Evolutionary conservation across 2,329 filamentous ascomycete species (phyloP).

Genomic region (Boeremia lycopersici): DNA sequence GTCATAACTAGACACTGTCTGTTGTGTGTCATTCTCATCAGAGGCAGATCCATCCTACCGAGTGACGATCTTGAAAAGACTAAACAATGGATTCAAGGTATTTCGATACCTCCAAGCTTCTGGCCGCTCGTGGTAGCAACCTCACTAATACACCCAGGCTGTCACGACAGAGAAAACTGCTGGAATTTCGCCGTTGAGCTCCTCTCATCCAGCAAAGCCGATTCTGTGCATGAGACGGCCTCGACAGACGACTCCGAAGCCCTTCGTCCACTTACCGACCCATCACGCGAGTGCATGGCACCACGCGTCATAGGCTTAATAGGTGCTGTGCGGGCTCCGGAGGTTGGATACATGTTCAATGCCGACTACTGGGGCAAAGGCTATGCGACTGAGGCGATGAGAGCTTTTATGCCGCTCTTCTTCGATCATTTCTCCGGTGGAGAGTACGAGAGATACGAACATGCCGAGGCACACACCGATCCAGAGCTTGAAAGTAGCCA

Average conservation of each 20-base stretch:
- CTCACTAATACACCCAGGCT: slow-evolving; percentile 15
- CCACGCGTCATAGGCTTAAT: slow-evolving; percentile 50
- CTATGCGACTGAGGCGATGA: slow-evolving; percentile 53
- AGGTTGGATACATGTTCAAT: slow-evolving; percentile 53
- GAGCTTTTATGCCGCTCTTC: slow-evolving; percentile 50
- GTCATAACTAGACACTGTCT: not conserved
- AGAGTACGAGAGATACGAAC: slow-evolving; percentile 36
- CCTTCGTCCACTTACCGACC: not conserved
- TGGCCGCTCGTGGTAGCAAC: not conserved
- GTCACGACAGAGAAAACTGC: slow-evolving; percentile 44
- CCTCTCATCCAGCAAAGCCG: slow-evolving; percentile 14
- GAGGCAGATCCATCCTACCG: slow-evolving; percentile 54
- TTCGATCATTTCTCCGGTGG: slow-evolving; percentile 46
- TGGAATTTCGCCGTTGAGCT: slow-evolving; percentile 66
- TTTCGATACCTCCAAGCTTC: not conserved
- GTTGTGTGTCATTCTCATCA: slow-evolving; percentile 10
- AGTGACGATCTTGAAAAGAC: slow-evolving; percentile 54
- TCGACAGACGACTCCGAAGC: not conserved
- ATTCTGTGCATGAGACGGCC: not conserved
- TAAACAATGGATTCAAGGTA: slow-evolving; percentile 45
- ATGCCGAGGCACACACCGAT: slow-evolving; percentile 56
- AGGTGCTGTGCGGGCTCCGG: slow-evolving; percentile 50
- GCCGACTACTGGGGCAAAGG: slow-evolving; percentile 49
- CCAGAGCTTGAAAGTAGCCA: slow-evolving; percentile 60
- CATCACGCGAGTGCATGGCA: slow-evolving; percentile 1